Conservation (phyloP, 495 filamentous ascomycete genomes). For the Xylaria palmicola region DNA sequence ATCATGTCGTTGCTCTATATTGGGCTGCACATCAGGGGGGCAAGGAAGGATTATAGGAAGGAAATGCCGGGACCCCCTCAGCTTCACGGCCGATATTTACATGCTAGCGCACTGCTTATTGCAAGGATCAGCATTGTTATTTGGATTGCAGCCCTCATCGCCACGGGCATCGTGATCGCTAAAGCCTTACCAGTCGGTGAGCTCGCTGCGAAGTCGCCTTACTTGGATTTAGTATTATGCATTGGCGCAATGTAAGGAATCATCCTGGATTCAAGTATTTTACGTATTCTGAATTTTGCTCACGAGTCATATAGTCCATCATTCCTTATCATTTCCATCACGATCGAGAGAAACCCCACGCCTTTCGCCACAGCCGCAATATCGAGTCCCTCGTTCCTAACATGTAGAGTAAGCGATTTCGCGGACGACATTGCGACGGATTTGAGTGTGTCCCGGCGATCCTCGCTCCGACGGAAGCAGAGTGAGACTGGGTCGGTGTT, state of each 20-base stretch:
- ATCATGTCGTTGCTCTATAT: conserved; percentile 26
- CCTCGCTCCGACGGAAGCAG: conserved; percentile 26
- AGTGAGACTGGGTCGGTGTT: conserved; percentile 24
- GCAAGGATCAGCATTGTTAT: conserved; percentile 25
- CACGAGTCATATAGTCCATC: conserved; percentile 19
- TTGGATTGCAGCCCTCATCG: conserved; percentile 27
- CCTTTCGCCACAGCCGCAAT: conserved; percentile 26
- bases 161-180: conserved; percentile 24
- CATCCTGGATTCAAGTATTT: not conserved
- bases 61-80: conserved; percentile 22
- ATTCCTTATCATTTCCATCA: conserved; percentile 26
- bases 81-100: conserved; percentile 25
- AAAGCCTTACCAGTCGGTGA: conserved; percentile 14
- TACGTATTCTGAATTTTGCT: not conserved
- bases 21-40: conserved; percentile 27
- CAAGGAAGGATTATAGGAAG: conserved; percentile 19
- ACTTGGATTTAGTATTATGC: conserved; percentile 25
- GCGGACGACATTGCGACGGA: conserved; percentile 23
- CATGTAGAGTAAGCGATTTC: conserved; percentile 13
- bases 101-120: conserved; percentile 32
- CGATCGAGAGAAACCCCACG: conserved; percentile 26
- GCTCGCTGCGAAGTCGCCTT: conserved; percentile 18
- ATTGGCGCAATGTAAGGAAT: conserved; percentile 27
- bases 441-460: conserved; percentile 28
- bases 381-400: conserved; percentile 22